Percentiles rank a stretch among this genome's conserved stretches.
Evolutionary conservation across 345 rosid genomes (phyloP).

Genomic region (Passiflora organensis): DNA sequence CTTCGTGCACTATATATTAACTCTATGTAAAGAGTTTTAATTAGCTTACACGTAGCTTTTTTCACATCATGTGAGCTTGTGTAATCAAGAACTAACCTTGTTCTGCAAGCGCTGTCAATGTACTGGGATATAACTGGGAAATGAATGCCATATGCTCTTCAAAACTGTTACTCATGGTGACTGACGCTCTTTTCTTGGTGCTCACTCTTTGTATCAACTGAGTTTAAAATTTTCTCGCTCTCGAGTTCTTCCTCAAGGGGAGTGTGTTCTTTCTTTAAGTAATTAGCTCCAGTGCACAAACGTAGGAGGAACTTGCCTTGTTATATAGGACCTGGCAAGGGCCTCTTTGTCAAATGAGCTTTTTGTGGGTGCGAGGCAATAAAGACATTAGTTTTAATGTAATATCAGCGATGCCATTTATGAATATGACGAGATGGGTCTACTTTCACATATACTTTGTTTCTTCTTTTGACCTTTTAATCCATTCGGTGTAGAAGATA

Average conservation of each 20-base stretch:
- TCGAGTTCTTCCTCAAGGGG: background rate
- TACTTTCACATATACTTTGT: too few species aligned
- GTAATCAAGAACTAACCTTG: conserved; percentile 56
- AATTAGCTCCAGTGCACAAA: background rate
- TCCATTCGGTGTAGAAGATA: too few species aligned
- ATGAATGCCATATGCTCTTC: conserved; percentile 47
- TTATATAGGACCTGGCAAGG: conserved; percentile 15
- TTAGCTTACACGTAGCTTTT: too few species aligned
- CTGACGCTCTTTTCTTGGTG: background rate
- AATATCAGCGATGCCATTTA: conserved; percentile 29
- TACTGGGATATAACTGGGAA: conserved; percentile 54
- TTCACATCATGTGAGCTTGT: too few species aligned
- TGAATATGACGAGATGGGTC: background rate
- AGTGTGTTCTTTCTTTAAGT: background rate
- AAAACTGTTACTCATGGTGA: conserved; percentile 21
- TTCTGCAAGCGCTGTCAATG: conserved; percentile 44
- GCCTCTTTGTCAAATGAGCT: conserved; percentile 2
- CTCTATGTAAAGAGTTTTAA: too few species aligned
- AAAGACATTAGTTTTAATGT: background rate
- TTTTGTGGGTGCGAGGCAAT: background rate
- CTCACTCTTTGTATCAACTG: too few species aligned
- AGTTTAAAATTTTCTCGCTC: background rate
- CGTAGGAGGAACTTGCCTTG: background rate
- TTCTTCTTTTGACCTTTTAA: too few species aligned
- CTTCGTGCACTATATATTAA: too few species aligned